Conservation (phyloP, 768 basidiomycete genomes). For the Dioszegia crocea region DNA sequence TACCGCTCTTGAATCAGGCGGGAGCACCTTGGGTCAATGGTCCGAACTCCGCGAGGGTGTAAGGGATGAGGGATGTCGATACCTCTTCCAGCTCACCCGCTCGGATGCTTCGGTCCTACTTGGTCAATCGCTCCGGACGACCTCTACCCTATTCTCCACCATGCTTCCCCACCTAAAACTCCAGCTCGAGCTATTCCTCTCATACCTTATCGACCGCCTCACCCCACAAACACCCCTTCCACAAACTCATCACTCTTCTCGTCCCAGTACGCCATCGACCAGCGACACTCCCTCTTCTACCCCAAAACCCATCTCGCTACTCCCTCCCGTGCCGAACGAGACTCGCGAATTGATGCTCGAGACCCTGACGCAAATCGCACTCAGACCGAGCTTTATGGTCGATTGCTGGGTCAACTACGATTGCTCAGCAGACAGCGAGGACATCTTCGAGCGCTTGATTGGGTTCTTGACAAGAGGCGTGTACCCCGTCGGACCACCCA, state of each 20-base stretch:
- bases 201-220: constrained; percentile 87
- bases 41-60: constrained; percentile 72
- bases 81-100: constrained; percentile 90
- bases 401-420: constrained; percentile 96
- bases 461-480: constrained; percentile 81
- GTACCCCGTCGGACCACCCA: constrained; percentile 64
- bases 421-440: constrained; percentile 93
- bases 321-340: constrained; percentile 73
- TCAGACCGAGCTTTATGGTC: constrained; percentile 86
- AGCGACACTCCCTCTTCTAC: constrained; percentile 28
- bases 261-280: constrained; percentile 49
- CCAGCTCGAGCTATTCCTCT: constrained; percentile 90
- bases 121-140: constrained; percentile 73
- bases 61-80: constrained; percentile 87
- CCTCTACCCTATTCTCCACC: constrained; percentile 80
- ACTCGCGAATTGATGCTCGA: constrained; percentile 86
- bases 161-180: constrained; percentile 81
- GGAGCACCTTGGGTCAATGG: constrained; percentile 68
- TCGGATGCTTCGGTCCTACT: constrained; percentile 79
- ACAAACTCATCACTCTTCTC: constrained; percentile 16
- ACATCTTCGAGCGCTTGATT: constrained; percentile 82
- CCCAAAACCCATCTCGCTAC: constrained; percentile 48
- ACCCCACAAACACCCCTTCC: constrained; percentile 54
- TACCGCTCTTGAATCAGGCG: constrained; percentile 78
- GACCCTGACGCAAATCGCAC: constrained; percentile 72